These are phyloP conservation scores for Pyrenula aspistea DNA, from an alignment of 495 filamentous ascomycete genomes.

Conservation along the genomic window DNA sequence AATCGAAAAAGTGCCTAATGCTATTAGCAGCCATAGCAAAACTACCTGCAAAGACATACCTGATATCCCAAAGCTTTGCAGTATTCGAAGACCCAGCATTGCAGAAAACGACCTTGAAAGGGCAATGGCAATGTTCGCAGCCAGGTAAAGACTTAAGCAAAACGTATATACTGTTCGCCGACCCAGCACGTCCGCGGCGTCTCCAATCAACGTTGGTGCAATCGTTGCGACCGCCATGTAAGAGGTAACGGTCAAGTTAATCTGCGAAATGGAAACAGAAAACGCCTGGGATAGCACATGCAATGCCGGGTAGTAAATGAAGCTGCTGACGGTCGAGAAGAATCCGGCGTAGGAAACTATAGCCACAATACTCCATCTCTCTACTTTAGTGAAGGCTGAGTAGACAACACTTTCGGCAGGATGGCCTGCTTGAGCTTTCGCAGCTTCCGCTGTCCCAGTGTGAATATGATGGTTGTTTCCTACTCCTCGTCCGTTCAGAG, in stretches of 20 bases:
- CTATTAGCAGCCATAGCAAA: background rate
- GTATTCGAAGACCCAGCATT: constrained; percentile 31
- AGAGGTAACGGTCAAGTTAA: constrained; percentile 39
- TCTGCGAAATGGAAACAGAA: constrained; percentile 25
- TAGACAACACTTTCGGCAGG: constrained; percentile 1
- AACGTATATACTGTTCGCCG: constrained; percentile 32
- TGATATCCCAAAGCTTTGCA: constrained; percentile 38
- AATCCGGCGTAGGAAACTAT: constrained; percentile 10
- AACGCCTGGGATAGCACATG: constrained; percentile 31
- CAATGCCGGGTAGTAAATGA: constrained; percentile 41
- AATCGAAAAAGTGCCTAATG: constrained; percentile 31
- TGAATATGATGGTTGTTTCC: background rate
- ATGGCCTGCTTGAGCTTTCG: background rate
- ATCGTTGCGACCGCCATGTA: constrained; percentile 37
- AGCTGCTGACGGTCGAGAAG: constrained; percentile 10
- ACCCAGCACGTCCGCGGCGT: constrained; percentile 34
- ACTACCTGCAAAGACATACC: constrained; percentile 8
- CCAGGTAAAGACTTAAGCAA: constrained; percentile 34
- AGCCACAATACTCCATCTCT: constrained; percentile 26
- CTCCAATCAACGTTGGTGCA: constrained; percentile 38
- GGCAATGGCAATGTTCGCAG: constrained; percentile 35
- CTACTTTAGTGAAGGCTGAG: constrained; percentile 8
- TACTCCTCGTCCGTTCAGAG: background rate
- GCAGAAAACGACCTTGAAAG: constrained; percentile 30
- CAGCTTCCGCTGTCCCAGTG: background rate